Percentiles rank a stretch among this genome's conserved stretches.
Evolutionary conservation across 1,284 basidiomycete species (phyloP).

Genomic region (Erythrobasidium hasegawianum): DNA sequence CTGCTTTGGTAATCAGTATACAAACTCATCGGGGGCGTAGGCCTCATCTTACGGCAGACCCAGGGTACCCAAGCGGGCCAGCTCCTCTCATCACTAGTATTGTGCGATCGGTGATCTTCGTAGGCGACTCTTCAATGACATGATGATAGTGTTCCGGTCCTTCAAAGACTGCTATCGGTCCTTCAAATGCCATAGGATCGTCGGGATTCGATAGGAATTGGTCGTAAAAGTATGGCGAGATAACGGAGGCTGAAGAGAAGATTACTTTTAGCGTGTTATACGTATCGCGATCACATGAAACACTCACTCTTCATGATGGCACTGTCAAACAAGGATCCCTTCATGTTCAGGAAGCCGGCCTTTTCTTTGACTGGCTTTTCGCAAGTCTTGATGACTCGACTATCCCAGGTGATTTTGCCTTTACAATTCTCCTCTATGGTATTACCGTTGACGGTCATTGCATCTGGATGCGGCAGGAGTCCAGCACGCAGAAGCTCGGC

Average conservation of each 20-base stretch:
- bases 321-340: slow-evolving; percentile 50
- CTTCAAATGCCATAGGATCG: slow-evolving; percentile 51
- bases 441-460: slow-evolving; percentile 48
- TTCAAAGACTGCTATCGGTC: slow-evolving; percentile 50
- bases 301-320: slow-evolving; percentile 50
- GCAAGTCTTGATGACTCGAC: slow-evolving; percentile 48
- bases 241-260: slow-evolving; percentile 45
- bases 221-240: slow-evolving; percentile 46
- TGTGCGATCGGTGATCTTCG: slow-evolving; percentile 43
- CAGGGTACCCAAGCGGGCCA: slow-evolving; percentile 50
- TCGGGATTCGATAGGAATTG: slow-evolving; percentile 49
- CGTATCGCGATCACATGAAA: neutral
- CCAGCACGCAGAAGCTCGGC: slow-evolving; percentile 34
- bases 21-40: too few relatives aligned
- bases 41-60: slow-evolving; percentile 45
- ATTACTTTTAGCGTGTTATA: neutral
- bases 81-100: slow-evolving; percentile 51
- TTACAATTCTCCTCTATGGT: slow-evolving; percentile 47
- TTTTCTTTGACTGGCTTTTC: slow-evolving; percentile 46
- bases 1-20: slow-evolving; percentile 14
- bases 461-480: slow-evolving; percentile 29
- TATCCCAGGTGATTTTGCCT: slow-evolving; percentile 47
- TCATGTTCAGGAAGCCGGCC: slow-evolving; percentile 51
- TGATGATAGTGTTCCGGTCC: slow-evolving; percentile 51
- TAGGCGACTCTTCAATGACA: slow-evolving; percentile 45